Percentiles rank a stretch among this genome's conserved stretches.
Conservation (phyloP, 345 rosid genomes). For the Eucalyptus marginata region DNA sequence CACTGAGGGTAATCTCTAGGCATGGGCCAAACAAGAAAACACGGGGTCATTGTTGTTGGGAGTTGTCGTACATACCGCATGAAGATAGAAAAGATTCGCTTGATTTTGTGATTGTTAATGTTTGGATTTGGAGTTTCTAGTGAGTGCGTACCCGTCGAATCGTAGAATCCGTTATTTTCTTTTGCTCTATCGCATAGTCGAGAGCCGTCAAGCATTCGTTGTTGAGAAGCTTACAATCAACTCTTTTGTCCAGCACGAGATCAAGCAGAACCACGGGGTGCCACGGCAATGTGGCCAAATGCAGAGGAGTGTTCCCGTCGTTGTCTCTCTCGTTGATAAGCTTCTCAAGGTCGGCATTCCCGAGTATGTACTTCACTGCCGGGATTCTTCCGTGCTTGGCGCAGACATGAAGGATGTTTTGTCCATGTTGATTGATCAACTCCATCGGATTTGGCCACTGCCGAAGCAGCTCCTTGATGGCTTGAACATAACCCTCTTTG, state of each 20-base stretch:
- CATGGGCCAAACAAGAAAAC: not conserved
- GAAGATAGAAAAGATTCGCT: not conserved
- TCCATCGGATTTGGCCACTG: not conserved
- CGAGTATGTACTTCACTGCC: not conserved
- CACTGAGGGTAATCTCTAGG: accelerated
- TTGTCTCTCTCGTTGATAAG: not conserved
- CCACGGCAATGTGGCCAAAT: not conserved
- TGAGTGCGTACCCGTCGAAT: accelerated
- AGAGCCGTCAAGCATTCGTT: not conserved
- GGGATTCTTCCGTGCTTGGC: not conserved
- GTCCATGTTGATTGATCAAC: not conserved
- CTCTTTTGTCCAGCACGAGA: not conserved
- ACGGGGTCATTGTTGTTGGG: not conserved
- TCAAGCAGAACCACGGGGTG: not conserved
- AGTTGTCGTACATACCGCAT: not conserved
- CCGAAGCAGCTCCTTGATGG: not conserved
- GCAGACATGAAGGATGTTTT: not conserved
- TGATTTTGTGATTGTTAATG: not conserved
- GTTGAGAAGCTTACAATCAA: not conserved
- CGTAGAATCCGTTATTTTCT: accelerated
- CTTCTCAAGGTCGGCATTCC: not conserved
- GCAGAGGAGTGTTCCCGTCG: not conserved
- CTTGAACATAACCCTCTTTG: not conserved
- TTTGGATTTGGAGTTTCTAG: not conserved
- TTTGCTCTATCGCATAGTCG: not conserved